Base-by-base conservation (phyloP, 371 early-diverging fungal species). In the Syncephalastrum monosporum region DNA sequence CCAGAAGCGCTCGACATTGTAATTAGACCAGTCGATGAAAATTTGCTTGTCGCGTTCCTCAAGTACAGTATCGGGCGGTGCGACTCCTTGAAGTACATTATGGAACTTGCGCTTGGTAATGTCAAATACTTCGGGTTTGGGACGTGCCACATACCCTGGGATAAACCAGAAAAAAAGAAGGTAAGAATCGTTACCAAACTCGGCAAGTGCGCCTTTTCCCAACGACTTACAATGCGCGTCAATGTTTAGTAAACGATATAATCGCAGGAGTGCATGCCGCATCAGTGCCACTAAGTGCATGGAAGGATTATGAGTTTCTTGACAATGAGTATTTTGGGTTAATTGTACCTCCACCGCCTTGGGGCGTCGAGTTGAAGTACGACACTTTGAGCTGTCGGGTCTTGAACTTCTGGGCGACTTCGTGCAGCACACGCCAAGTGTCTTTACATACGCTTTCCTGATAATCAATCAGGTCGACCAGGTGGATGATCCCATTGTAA, bases 81-180 rank as follows among this genome's bases (percentile, higher is more conserved):
- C 87, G 13, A 92, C 92, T 47, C 91, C 91, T 77, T 94, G 95
- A 50, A 93, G 77, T 1, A 92, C 84, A 68, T 94, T 94, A 68
- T 94, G 95, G 67, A 92, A 86, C 66, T 92, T 91, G 68, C 86
- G 77, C 67, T 92, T 92, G 56, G 92, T 92, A 45, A 91, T 89
- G 55, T 86, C 84, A 70, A 89, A 91, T 5, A 92, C 84, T 56
- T 85, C 86, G 6, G 91, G 89, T 57, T 87, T 87, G 47, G 91
- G 91, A 55, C 88, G 82, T 56, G 84, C 79, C 29, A 90, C 90
- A 62, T 75, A 85, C 88, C 87, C 79, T 79, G 42, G 15, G 5
- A 24, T 43, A 47, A 13, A 0, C 10, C 8, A 42, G 19, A 13
- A 33, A 33, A 33, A 33, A 33, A 12, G 8, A 10, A 12, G 38